Evolutionary conservation across 2,329 filamentous ascomycete genomes (phyloP), one percentile per base, ranked within the genome.

Genomic region (Cercospora berteroae): DNA sequence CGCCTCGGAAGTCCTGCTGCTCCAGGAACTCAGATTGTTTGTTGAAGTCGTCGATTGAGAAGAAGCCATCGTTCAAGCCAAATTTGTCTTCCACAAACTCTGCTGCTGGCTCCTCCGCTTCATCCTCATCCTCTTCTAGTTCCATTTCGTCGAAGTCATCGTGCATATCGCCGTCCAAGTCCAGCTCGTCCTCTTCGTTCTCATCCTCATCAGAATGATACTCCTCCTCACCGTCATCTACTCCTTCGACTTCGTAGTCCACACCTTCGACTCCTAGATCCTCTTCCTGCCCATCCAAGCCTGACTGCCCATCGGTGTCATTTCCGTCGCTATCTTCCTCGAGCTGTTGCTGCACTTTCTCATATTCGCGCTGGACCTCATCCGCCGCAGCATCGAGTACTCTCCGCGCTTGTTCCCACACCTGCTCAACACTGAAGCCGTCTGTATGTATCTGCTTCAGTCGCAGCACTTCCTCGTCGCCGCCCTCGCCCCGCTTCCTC

Each of bases 1-100:
- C 92, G 29, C 90, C 93, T 70, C 87, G 85, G 29, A 87, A 86
- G 78, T 98, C 94, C 78, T 93, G 90, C 71, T 92, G 88, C 79
- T 99, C 95, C 59, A 97, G 88, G 77, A 90, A 90, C 75, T 96
- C 92, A 1, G 93, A 92, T 77, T 96, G 92, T 77, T 90, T 92
- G 83, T 99, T 99, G 86, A 99, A 99, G 67, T 96, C 89, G 75
- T 98, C 94, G 74, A 99, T 94, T 16, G 93, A 96, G 81, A 99
- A 99, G 82, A 99, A 99, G 5, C 93, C 94, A 76, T 99, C 95
- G 75, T 99, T 98, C 33, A 99, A 87, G 6, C 93, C 93, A 76
- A 95, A 85, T 4, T 89, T 88, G 75, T 98, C 93, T 73, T 89
- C 84, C 8, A 88, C 81, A 67, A 90, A 89, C 44, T 86, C 85